Evolutionary conservation across 129 eudicot species (phyloP).

Genomic region (sunflower (Helianthus annuus)): HanXRQr2.0-SUNRISE NC_035440.2:386775-387274

Average conservation of each 20-base stretch:
- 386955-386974: constrained; percentile 46
- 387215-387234: no score
- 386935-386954: constrained; percentile 42
- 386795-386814: constrained; percentile 12
- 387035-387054: background rate
- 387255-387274: no score
- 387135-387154: no score
- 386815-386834: background rate
- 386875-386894: background rate
- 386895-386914: background rate
- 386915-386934: constrained; percentile 22
- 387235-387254: no score
- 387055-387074: no score
- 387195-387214: no score
- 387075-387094: no score
- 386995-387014: constrained; percentile 18
- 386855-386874: constrained; percentile 17
- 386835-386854: constrained; percentile 17
- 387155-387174: no score
- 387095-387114: background rate
- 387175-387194: no score
- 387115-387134: background rate
- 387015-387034: background rate
- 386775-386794: constrained; percentile 47
- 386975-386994: constrained; percentile 28